Base-by-base conservation (phyloP, 2,329 filamentous ascomycete genomes). In the Thermothelomyces thermophilus region DNA sequence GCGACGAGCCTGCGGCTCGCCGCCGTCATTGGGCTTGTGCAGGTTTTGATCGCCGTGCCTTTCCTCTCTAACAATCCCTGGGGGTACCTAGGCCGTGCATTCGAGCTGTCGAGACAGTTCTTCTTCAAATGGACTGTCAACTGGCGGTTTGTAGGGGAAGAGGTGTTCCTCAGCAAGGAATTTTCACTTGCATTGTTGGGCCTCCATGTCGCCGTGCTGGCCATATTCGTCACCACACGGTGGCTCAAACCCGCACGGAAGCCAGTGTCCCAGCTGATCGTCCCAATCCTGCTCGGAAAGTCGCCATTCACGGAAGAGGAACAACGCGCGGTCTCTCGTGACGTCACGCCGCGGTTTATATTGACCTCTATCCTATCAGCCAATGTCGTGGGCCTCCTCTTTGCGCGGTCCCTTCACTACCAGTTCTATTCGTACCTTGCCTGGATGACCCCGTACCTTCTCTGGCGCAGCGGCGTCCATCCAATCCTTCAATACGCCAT, bases 71-170 rank as follows among this genome's bases (percentile, higher is more conserved):
- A 71, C 35, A 85, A 89, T 58, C 68, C 82, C 17, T 67, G 69
- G 52, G 87, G 84, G 24, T 98, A 98, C 65, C 64, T 94, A 16
- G 78, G 80, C 41, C 77, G 86, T 56, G 90, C 93, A 0, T 98
- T 98, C 64, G 90, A 98, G 70, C 77, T 98, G 51, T 90, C 87
- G 41, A 79, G 93, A 48, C 82, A 88, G 60, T 98, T 98, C 70
- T 76, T 95, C 61, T 97, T 91, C 74, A 90, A 91, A 69, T 98
- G 93, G 93, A 98, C 93, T 0, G 93, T 98, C 58, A 98, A 98
- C 68, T 98, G 93, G 93, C 83, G 90, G 47, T 97, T 97, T 65
- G 70, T 96, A n/a, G 84, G 86, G 14, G 90, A 96, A 68, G 79
- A 86, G 6, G 68, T 72, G 0, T 98, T 98, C 61, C 76, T 94